These are phyloP conservation scores for Aegilops tauschii DNA, from an alignment of 176 grass and related monocot species.

Conservation along the genomic window DNA sequence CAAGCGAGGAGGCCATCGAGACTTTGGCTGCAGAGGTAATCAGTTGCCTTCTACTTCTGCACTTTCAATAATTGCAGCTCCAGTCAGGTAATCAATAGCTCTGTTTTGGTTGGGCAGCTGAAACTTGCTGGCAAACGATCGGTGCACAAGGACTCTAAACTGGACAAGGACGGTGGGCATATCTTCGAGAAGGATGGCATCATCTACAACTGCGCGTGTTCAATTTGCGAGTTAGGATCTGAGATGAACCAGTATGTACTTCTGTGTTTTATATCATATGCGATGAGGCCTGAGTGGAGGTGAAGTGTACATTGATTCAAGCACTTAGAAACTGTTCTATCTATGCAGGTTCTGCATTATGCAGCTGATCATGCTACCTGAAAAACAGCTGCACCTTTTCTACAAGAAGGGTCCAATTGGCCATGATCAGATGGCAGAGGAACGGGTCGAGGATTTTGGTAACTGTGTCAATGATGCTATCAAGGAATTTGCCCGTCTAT, in stretches of 20 bases:
- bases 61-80: neutral
- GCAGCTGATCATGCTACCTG: slow-evolving; percentile 71
- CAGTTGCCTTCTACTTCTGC: neutral
- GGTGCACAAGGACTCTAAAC: slow-evolving; percentile 62
- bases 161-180: slow-evolving; percentile 60
- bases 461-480: slow-evolving; percentile 51
- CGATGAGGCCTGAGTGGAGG: neutral
- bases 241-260: slow-evolving; percentile 58
- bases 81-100: neutral
- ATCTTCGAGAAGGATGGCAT: slow-evolving; percentile 79
- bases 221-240: slow-evolving; percentile 49
- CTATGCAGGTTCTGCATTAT: slow-evolving; percentile 56
- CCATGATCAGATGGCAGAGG: slow-evolving; percentile 68
- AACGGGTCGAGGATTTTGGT: slow-evolving; percentile 77
- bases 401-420: slow-evolving; percentile 70
- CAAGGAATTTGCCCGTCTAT: slow-evolving; percentile 62
- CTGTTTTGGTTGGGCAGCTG: slow-evolving; percentile 41
- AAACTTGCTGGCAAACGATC: slow-evolving; percentile 75
- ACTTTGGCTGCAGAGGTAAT: slow-evolving; percentile 60
- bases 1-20: slow-evolving; percentile 60
- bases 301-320: neutral
- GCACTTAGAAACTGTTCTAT: neutral
- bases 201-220: slow-evolving; percentile 77
- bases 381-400: slow-evolving; percentile 70
- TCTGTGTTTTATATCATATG: neutral